Base-by-base conservation (phyloP, 768 basidiomycete species). In the Phlebiopsis gigantea region DNA sequence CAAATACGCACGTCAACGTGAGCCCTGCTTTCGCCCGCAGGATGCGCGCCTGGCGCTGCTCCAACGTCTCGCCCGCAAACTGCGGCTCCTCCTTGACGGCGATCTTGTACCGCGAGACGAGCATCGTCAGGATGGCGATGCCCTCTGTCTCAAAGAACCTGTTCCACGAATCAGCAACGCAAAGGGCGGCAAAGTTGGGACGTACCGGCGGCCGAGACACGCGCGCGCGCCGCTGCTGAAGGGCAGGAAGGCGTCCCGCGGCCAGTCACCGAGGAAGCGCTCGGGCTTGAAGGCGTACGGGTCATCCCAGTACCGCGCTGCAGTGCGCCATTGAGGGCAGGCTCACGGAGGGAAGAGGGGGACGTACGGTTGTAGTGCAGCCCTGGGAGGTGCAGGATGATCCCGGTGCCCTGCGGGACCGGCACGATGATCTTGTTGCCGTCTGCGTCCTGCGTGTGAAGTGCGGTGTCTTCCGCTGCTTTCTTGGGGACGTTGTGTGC, bases 241-340 rank as follows among this genome's bases (percentile, higher is more conserved):
- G 2, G 82, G 78, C 24, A 79, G 26, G 62, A 81, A 82, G 0
- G 81, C 82, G 62, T 83, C 80, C 29, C 75, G 72, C 19, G 77
- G 74, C 76, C 79, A 84, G 51, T 81, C 77, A 22, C 49, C 54
- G 25, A 81, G 67, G 69, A 82, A 83, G 5, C 81, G 73, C 21
- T 70, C 72, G 0, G 75, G 75, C 12, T 67, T 65, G 66, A 75
- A 77, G 15, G 55, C 57, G 30, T 67, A 39, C 0, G 75, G 74
- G 39, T 75, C 70, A 9, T 68, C 60, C 75, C 75, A 76, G 65
- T 74, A 75, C 24, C 62, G 63, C 3, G 73, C 74, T 75, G 57
- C n/a, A 9, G 30, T 2, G 25, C 5, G 12, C 31, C 22, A 5
- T 6, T 5, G 4, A 22, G 8, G 30, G 25, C 22, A 57, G 51